Evolutionary conservation across 2,329 filamentous ascomycete genomes (phyloP), one percentile per base, ranked within the genome.

Genomic region (Samsoniella hepiali): DNA sequence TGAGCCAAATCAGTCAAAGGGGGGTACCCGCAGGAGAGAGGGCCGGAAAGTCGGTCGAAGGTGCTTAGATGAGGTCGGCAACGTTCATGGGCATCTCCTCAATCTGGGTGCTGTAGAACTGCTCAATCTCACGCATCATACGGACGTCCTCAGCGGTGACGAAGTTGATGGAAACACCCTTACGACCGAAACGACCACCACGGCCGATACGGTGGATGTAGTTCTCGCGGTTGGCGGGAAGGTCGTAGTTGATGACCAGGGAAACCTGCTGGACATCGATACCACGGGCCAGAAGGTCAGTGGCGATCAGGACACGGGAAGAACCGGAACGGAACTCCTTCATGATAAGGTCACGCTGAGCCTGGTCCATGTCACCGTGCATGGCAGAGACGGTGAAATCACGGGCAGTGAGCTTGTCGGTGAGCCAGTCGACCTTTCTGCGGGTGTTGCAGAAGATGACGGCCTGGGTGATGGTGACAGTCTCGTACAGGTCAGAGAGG

Each of bases 381-480:
- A 99, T 98, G 82, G 94, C 93, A 45, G 94, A 97, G 78, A 99
- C 95, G 68, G 95, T 98, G 86, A 99, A 99, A 83, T 99, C 94
- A 84, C 93, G 92, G 73, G 91, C 91, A 73, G 92, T 96, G 78
- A 99, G 93, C 89, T 98, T 98, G 83, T 98, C 94, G 71, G 95
- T 98, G 73, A 99, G 90, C 95, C 95, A 99, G 85, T 99, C 95
- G 75, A 99, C 95, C 93, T 99, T 99, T 87, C 94, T 91, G 80
- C 95, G 91, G 77, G 95, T 99, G 89, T 99, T 99, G 89, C 95
- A 99, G 91, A 99, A 99, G 83, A 99, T 99, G 81, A 99, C 95
- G 65, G 95, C 95, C 82, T 99, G 95, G 72, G 95, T 99, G 76
- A 98, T 99, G 78, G 95, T 99, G 77, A 99, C 91, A 63, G 95